These are phyloP conservation scores for Capsicum pubescens DNA, from an alignment of 257 asterid genomes.

Conservation along the genomic window DNA sequence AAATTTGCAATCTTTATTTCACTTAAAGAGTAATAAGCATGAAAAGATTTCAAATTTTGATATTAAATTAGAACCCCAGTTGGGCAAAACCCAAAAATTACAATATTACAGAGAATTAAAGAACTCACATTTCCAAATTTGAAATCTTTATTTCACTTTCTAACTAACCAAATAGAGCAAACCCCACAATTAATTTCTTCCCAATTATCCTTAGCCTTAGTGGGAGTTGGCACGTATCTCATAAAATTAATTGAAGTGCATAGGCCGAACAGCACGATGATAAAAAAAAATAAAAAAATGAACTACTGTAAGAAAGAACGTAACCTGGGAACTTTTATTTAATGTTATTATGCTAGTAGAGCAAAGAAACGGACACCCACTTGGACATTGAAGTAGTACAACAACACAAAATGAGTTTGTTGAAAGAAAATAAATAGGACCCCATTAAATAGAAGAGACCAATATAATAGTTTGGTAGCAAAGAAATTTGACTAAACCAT, in stretches of 20 bases:
- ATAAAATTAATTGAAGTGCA: too few relatives aligned
- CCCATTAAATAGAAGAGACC: slow-evolving; percentile 18
- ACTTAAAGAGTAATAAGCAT: too few relatives aligned
- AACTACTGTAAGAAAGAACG: not conserved
- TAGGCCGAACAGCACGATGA: too few relatives aligned
- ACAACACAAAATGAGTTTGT: slow-evolving; percentile 46
- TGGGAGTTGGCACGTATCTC: too few relatives aligned
- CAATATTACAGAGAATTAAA: not conserved
- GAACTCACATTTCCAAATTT: slow-evolving; percentile 18
- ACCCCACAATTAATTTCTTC: not conserved
- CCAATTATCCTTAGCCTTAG: too few relatives aligned
- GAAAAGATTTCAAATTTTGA: too few relatives aligned
- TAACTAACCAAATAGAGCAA: slow-evolving; percentile 39
- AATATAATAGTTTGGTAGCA: slow-evolving; percentile 16
- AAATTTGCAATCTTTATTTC: not conserved
- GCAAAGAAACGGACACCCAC: slow-evolving; percentile 40
- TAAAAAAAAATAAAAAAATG: too few relatives aligned
- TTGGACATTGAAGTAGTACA: slow-evolving; percentile 45
- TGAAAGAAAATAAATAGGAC: slow-evolving; percentile 33
- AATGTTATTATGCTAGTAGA: slow-evolving; percentile 5
- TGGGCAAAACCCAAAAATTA: too few relatives aligned
- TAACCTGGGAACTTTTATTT: not conserved
- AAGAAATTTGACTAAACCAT: slow-evolving; percentile 34
- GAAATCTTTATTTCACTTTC: slow-evolving; percentile 35
- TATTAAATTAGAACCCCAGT: too few relatives aligned